Conservation (phyloP, 1,139 yeast genomes). For the Hansenula lynferdii region DNA sequence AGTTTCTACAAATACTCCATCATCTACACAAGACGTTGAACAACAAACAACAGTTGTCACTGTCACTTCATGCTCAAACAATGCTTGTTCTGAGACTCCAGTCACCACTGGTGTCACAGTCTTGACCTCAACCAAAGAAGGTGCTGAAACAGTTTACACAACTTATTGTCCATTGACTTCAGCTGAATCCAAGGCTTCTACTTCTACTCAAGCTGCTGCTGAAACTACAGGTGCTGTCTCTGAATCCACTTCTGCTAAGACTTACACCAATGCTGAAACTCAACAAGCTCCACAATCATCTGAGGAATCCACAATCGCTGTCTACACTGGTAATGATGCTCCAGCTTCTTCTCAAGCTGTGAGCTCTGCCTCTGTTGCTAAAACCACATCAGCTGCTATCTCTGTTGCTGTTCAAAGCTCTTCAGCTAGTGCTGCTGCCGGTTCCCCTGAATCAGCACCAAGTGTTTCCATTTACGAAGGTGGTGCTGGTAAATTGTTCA, state of each 20-base stretch:
- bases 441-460: neutral
- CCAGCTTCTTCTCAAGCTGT: conserved; percentile 11
- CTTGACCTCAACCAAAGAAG: conserved; percentile 21
- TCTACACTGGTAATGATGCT: conserved; percentile 7
- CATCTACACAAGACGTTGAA: neutral
- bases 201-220: neutral
- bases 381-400: neutral
- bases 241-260: conserved; percentile 6
- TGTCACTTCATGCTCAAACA: conserved; percentile 3
- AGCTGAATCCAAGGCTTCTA: conserved; percentile 3
- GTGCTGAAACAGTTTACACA: conserved; percentile 23
- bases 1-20: conserved; percentile 1
- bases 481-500: conserved; percentile 7
- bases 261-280: conserved; percentile 13
- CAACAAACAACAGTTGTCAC: neutral
- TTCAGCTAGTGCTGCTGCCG: neutral
- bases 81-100: conserved; percentile 1
- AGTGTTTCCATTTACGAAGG: conserved; percentile 8
- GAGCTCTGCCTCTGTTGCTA: neutral
- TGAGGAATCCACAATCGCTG: neutral
- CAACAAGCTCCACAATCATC: neutral
- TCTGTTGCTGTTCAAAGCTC: neutral
- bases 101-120: conserved; percentile 15
- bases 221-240: conserved; percentile 3
- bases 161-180: conserved; percentile 29